Evolutionary conservation across 352 stramenopile species (phyloP).

Genomic region (Phytophthora aleatoria): DNA sequence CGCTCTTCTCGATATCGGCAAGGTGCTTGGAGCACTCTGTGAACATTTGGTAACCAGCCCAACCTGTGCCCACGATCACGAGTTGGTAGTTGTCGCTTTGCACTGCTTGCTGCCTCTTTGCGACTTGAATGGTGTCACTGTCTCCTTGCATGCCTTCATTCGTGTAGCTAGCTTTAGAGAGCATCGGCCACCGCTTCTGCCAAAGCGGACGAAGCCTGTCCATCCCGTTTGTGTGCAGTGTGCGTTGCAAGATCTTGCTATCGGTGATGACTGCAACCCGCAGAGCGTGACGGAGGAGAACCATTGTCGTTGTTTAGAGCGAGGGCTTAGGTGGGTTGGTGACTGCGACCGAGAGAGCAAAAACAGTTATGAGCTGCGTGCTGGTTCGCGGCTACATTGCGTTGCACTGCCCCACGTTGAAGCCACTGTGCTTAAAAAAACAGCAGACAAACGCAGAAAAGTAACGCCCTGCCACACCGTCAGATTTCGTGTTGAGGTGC

Average conservation of each 20-base stretch:
- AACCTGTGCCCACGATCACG: conserved; percentile 78
- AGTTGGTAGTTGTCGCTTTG: conserved; percentile 66
- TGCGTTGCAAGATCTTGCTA: conserved; percentile 14
- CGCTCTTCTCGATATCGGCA: conserved; percentile 55
- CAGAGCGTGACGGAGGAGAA: conserved; percentile 20
- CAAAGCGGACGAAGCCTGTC: conserved; percentile 25
- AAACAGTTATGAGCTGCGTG: conserved; percentile 21
- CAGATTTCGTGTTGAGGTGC: conserved; percentile 26
- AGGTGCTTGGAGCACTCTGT: conserved; percentile 73
- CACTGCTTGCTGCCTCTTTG: conserved; percentile 14
- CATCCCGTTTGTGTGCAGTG: conserved; percentile 23
- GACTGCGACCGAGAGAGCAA: conserved; percentile 15
- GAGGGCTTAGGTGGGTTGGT: background rate
- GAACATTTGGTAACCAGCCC: conserved; percentile 76
- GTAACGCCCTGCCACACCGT: conserved; percentile 12
- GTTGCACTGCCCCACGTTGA: conserved; percentile 7
- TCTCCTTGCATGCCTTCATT: conserved; percentile 13
- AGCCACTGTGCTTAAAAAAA: conserved; percentile 6
- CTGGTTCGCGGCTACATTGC: background rate
- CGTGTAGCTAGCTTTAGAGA: conserved; percentile 30
- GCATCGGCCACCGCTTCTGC: conserved; percentile 31
- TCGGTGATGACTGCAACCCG: conserved; percentile 22
- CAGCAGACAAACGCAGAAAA: conserved; percentile 20
- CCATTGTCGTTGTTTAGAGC: background rate
- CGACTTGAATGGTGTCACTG: background rate